These are phyloP conservation scores for Laguncularia racemosa DNA, from an alignment of 345 rosid species.

Conservation along the genomic window DNA sequence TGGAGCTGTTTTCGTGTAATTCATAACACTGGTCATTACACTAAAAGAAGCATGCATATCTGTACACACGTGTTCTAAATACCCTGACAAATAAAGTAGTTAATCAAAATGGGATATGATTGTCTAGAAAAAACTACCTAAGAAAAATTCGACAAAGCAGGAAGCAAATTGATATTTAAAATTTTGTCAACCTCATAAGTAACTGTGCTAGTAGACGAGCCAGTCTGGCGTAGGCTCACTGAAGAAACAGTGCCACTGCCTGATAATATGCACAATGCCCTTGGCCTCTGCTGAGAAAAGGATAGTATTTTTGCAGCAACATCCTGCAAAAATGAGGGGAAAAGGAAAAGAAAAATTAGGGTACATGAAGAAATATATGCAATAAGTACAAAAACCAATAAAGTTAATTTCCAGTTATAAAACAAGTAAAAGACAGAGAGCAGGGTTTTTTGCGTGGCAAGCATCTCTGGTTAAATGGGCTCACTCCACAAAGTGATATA, in stretches of 20 bases:
- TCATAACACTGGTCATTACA: too few species aligned
- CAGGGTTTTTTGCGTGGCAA: too few species aligned
- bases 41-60: too few species aligned
- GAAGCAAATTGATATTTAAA: neutral
- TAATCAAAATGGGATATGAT: neutral
- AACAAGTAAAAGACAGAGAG: too few species aligned
- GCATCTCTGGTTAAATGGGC: too few species aligned
- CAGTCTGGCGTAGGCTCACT: constrained; percentile 77
- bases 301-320: constrained; percentile 72
- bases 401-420: neutral
- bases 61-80: too few species aligned
- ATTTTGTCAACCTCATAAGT: constrained; percentile 68
- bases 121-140: neutral
- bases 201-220: constrained; percentile 44
- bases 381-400: neutral
- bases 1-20: too few species aligned
- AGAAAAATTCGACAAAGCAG: neutral
- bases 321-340: constrained; percentile 37
- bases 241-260: constrained; percentile 86
- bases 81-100: too few species aligned
- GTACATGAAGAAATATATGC: neutral
- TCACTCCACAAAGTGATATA: too few species aligned
- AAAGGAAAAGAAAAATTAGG: neutral
- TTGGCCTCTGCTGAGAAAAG: constrained; percentile 83
- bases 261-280: constrained; percentile 89